Evolutionary conservation across 2,329 filamentous ascomycete species (phyloP), one percentile per base, ranked within the genome.

Genomic region (Stagonosporopsis vannaccii): DNA sequence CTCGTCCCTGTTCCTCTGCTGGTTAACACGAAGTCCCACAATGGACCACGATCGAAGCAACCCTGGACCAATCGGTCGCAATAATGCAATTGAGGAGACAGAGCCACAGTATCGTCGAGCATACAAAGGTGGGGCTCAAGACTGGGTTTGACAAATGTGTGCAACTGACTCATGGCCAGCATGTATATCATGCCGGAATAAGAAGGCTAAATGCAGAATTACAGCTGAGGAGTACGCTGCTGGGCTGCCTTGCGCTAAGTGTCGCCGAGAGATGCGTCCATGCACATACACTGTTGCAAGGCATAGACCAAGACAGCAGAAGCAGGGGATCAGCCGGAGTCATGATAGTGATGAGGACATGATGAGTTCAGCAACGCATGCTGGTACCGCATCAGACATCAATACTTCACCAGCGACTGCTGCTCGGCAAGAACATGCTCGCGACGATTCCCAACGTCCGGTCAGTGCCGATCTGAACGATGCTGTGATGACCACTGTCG

Each of bases 281-380:
- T 51, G 39, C 22, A 51, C 48, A 35, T 43, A 36, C 15, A 43
- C 39, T 12, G 33, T 33, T 11, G 30, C 39, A 43, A 32, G 48
- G 33, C 39, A 51, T 22, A 33, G 39, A 12, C 36, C 48, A 23
- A 51, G 48, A 44, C 37, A 30, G 11, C 39, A 36, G 39, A 51
- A 33, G n/a, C 30, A 33, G n/a, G 43, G 28, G 9, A 11, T 36
- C 36, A 44, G 30, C 3, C 23, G 32, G 2, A 36, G 30, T 4
- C 32, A 44, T 6, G 25, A 51, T 37, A 39, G 22, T 13, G 39
- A 51, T n/a, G 44, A 39, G 19, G 30, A n/a, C n/a, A 41, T 13
- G 3, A 43, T 43, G 19, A 17, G 17, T 9, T 8, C 17, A 6
- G 26, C 6, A 12, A 33, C 25, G 6, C 46, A 25, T 17, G 33